Evolutionary conservation across 2,329 filamentous ascomycete species (phyloP).

Genomic region (Fusarium ramigenum): DNA sequence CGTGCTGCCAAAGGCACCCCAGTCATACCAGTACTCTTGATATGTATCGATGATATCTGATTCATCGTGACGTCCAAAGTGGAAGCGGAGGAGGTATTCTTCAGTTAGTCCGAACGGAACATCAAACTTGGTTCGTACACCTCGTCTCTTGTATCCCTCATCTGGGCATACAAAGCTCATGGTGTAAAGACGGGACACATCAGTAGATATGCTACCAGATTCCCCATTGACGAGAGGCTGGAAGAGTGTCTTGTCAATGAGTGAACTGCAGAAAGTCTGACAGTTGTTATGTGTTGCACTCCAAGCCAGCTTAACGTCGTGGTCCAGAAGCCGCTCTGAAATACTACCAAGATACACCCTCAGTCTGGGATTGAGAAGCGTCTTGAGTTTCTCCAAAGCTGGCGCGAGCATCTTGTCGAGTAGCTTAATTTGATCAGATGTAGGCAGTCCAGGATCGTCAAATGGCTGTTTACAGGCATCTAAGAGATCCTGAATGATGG

Average conservation of each 20-base stretch:
- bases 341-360: conserved; percentile 47
- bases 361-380: conserved; percentile 37
- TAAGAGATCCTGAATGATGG: conserved; percentile 44
- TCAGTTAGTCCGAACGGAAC: conserved; percentile 54
- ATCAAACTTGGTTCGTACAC: conserved; percentile 46
- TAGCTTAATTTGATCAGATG: conserved; percentile 11
- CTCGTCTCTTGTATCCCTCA: conserved; percentile 39
- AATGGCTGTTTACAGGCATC: conserved; percentile 35
- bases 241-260: conserved; percentile 47
- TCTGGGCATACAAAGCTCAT: conserved; percentile 53
- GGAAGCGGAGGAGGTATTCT: conserved; percentile 53
- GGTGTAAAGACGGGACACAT: conserved; percentile 44
- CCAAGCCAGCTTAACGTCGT: conserved; percentile 45
- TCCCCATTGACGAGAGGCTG: conserved; percentile 34
- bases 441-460: conserved; percentile 32
- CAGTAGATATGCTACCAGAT: neutral
- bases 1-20: conserved; percentile 51
- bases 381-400: conserved; percentile 33
- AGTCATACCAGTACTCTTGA: conserved; percentile 58
- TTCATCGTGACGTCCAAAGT: conserved; percentile 52
- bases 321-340: conserved; percentile 42
- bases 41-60: conserved; percentile 55
- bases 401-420: conserved; percentile 26
- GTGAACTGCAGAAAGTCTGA: conserved; percentile 50
- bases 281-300: conserved; percentile 48